These are phyloP conservation scores for Pichia kluyveri DNA, from an alignment of 805 yeast species.

Conservation along the genomic window DNA sequence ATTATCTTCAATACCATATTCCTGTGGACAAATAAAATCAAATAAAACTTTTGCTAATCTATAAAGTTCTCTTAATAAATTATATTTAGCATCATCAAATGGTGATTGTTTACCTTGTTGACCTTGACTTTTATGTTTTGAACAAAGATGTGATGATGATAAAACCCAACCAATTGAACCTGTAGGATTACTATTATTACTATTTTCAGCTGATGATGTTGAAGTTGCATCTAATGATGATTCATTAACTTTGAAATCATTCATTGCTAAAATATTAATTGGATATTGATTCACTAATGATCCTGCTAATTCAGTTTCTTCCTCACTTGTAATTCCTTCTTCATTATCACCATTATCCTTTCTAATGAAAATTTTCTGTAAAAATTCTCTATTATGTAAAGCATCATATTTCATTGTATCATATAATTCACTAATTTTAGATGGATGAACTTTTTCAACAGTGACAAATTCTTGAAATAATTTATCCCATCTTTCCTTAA, in stretches of 20 bases:
- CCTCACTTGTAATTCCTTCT: slow-evolving; percentile 17
- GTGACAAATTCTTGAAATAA: slow-evolving; percentile 83
- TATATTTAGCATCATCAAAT: slow-evolving; percentile 75
- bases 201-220: slow-evolving; percentile 14
- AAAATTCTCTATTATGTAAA: slow-evolving; percentile 82
- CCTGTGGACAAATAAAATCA: slow-evolving; percentile 98
- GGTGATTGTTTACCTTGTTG: slow-evolving; percentile 27
- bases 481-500: slow-evolving; percentile 96
- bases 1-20: slow-evolving; percentile 91
- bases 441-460: slow-evolving; percentile 95
- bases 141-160: slow-evolving; percentile 21
- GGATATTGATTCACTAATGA: slow-evolving; percentile 65
- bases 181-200: slow-evolving; percentile 28
- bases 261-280: slow-evolving; percentile 65
- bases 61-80: slow-evolving; percentile 78
- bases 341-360: neutral
- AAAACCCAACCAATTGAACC: slow-evolving; percentile 73
- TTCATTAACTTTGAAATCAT: slow-evolving; percentile 58
- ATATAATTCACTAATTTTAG: slow-evolving; percentile 90
- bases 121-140: slow-evolving; percentile 15
- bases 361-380: slow-evolving; percentile 65
- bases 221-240: slow-evolving; percentile 19
- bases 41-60: slow-evolving; percentile 85
- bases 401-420: slow-evolving; percentile 99
- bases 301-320: slow-evolving; percentile 32